These are phyloP conservation scores for Euphrasia arctica DNA, from an alignment of 305 asterid species.

Conservation along the genomic window DNA sequence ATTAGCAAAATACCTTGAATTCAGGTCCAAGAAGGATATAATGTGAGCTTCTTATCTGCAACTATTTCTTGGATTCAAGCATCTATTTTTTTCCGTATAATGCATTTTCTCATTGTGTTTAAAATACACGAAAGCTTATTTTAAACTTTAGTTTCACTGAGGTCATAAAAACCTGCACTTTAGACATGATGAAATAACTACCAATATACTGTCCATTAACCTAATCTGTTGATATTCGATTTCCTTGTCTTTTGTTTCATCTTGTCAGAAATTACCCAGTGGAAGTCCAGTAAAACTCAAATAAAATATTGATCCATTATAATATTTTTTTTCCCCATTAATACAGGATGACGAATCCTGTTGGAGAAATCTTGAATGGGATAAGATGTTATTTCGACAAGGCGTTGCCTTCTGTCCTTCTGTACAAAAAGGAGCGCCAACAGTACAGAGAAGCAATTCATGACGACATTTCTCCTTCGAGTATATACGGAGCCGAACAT, in stretches of 20 bases:
- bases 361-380: slow-evolving; percentile 82
- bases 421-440: slow-evolving; percentile 87
- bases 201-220: too few relatives aligned
- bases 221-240: too few relatives aligned
- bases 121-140: slow-evolving; percentile 21
- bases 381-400: slow-evolving; percentile 81
- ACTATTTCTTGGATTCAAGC: slow-evolving; percentile 22
- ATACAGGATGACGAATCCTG: slow-evolving; percentile 65
- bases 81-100: slow-evolving; percentile 1
- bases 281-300: too few relatives aligned
- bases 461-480: slow-evolving; percentile 68
- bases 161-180: slow-evolving; percentile 10
- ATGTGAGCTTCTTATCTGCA: slow-evolving; percentile 49
- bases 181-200: too few relatives aligned
- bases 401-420: slow-evolving; percentile 71
- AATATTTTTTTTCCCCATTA: slow-evolving; percentile 24
- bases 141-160: slow-evolving; percentile 12
- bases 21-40: slow-evolving; percentile 78
- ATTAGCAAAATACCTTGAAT: slow-evolving; percentile 70
- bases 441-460: slow-evolving; percentile 68
- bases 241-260: too few relatives aligned
- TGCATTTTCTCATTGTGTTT: slow-evolving; percentile 5
- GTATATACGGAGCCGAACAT: slow-evolving; percentile 96
- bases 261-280: too few relatives aligned
- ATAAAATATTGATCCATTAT: slow-evolving; percentile 21